Conservation (phyloP, 2,329 filamentous ascomycete genomes). For the Thielaviopsis ethacetica region DNA sequence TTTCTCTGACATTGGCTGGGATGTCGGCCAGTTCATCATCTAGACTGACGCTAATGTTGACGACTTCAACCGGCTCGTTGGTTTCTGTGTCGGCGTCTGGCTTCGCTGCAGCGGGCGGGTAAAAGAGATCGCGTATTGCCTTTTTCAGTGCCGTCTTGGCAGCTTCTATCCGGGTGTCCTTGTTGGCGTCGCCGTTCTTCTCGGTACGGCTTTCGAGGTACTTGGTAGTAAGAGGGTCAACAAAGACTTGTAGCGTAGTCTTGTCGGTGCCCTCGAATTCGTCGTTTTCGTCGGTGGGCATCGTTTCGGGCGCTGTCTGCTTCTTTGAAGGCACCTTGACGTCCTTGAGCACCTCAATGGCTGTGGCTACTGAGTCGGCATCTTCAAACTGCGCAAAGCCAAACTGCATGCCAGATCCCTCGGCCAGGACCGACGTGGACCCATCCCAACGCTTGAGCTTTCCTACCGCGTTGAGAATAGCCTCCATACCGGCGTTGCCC, state of each 20-base stretch:
- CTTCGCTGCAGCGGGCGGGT: slow-evolving; percentile 34
- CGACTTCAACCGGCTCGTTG: slow-evolving; percentile 57
- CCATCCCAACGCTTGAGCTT: slow-evolving; percentile 74
- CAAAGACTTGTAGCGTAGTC: slow-evolving; percentile 51
- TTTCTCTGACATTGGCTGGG: slow-evolving; percentile 87
- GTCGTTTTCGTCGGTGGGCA: slow-evolving; percentile 22
- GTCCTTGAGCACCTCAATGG: slow-evolving; percentile 69
- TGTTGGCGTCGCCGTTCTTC: background rate
- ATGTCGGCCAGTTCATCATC: slow-evolving; percentile 95
- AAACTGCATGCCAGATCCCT: slow-evolving; percentile 71
- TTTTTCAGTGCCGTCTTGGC: slow-evolving; percentile 52
- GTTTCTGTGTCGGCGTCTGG: slow-evolving; percentile 51
- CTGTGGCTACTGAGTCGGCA: slow-evolving; percentile 68
- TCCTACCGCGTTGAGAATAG: slow-evolving; percentile 60
- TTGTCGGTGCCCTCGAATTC: slow-evolving; percentile 46
- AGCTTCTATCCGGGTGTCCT: slow-evolving; percentile 50
- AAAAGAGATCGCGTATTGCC: slow-evolving; percentile 55
- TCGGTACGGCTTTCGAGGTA: slow-evolving; percentile 61
- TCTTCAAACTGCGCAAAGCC: slow-evolving; percentile 95
- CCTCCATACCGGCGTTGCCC: slow-evolving; percentile 67
- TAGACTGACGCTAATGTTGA: slow-evolving; percentile 71
- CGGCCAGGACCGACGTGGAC: slow-evolving; percentile 40
- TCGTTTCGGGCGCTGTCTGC: slow-evolving; percentile 37
- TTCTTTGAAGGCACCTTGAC: slow-evolving; percentile 68
- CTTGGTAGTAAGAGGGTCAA: slow-evolving; percentile 68